Evolutionary conservation across 805 yeast genomes (phyloP), one percentile per base, ranked within the genome.

Genomic region (Ogataea siamensis): DNA sequence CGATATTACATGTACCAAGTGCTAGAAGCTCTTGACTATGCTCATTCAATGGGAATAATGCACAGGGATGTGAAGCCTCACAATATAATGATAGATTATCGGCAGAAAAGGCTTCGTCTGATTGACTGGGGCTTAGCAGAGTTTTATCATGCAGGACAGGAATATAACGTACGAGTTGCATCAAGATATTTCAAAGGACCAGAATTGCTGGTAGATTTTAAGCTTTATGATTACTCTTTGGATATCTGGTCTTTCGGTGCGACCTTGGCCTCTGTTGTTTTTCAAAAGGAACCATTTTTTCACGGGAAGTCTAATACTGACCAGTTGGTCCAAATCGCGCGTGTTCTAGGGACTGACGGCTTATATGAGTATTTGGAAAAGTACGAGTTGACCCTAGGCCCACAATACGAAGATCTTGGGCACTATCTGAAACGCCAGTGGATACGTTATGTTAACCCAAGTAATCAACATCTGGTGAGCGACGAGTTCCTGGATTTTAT

Each of bases 61-160:
- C 97, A 89, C 58, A 73, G 97, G 58, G 97, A 89, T 63, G 96
- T 89, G 39, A 89, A 89, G 62, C 97, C 97, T 8, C 95, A 89
- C 55, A 89, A 89, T 62, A 85, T 89, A 47, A 89, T 89, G 96
- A 89, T 89, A 50, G 96, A 89, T 61, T 96, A 86, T 39, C 66
- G 72, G 43, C 73, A 71, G 45, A 78, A 67, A 60, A 78, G 75
- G 54, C 66, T 89, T 50, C 74, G 95, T 47, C 73, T 88, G 47
- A 88, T 89, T 38, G 97, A 89, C 63, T 89, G 96, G 96, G 97
- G 97, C 6, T 66, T 89, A 36, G 96, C 97, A 7, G 97, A 89
- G 60, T 88, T 87, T 58, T 88, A 88, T 57, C 96, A 89, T 58
- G 79, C 87, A 16, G 87, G 87, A 10, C 83, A 78, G 58, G 95